These are phyloP conservation scores for Cyamopsis tetragonoloba DNA, from an alignment of 306 rosid genomes.

Conservation along the genomic window DNA sequence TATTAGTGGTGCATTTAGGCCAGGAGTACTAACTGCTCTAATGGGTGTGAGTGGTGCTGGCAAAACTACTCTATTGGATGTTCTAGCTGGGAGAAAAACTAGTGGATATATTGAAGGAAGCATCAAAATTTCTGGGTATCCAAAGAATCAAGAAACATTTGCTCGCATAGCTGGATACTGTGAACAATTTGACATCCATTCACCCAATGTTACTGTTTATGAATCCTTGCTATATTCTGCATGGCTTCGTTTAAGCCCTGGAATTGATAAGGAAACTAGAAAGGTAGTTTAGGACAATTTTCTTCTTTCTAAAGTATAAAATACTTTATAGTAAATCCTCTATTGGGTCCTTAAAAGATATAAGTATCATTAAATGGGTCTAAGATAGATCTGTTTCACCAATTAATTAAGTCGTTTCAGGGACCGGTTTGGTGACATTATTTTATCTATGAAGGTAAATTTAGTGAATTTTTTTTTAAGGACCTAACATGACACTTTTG, in stretches of 20 bases:
- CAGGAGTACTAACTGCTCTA: constrained; percentile 46
- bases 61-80: constrained; percentile 76
- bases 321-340: no score
- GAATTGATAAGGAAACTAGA: constrained; percentile 50
- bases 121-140: constrained; percentile 55
- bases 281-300: constrained; percentile 26
- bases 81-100: constrained; percentile 76
- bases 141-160: constrained; percentile 65
- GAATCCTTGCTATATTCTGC: constrained; percentile 71
- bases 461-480: no score
- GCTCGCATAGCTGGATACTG: constrained; percentile 78
- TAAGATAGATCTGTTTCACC: no score
- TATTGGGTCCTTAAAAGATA: no score
- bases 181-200: constrained; percentile 78
- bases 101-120: constrained; percentile 59
- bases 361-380: no score
- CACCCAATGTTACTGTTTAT: constrained; percentile 68
- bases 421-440: no score
- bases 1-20: constrained; percentile 71
- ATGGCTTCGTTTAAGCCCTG: constrained; percentile 62
- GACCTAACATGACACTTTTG: no score
- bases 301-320: not conserved
- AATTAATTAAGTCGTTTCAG: no score
- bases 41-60: constrained; percentile 63
- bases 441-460: no score